Evolutionary conservation across 441 rosid genomes (phyloP).

Genomic region (Erysimum cheiri): DNA sequence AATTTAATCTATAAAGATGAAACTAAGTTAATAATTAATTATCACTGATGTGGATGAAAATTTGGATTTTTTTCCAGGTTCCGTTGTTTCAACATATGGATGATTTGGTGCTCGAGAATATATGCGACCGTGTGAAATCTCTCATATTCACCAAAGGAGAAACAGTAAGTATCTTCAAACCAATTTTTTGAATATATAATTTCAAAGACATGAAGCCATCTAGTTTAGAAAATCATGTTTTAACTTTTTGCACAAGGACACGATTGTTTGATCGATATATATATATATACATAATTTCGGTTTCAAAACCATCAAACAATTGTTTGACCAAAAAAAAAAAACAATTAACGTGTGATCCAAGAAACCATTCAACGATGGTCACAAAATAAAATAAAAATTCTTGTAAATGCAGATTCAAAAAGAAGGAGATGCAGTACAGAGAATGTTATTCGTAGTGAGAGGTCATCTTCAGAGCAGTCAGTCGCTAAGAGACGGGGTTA

Average conservation of each 20-base stretch:
- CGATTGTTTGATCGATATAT: no score
- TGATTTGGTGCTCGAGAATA: constrained; percentile 87
- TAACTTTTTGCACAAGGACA: no score
- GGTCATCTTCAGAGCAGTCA: constrained; percentile 99
- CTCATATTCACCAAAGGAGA: constrained; percentile 94
- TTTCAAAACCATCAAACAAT: no score
- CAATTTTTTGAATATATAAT: background rate
- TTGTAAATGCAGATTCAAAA: constrained; percentile 63
- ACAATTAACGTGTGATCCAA: constrained; percentile 13
- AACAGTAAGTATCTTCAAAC: constrained; percentile 63
- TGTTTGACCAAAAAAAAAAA: no score
- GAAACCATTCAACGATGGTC: background rate
- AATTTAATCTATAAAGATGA: background rate
- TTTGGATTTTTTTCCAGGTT: constrained; percentile 58
- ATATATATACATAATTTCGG: no score
- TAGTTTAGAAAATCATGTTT: background rate
- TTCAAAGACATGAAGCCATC: background rate
- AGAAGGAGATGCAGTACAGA: constrained; percentile 90
- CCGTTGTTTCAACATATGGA: constrained; percentile 97
- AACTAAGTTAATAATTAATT: background rate
- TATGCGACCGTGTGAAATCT: constrained; percentile 97
- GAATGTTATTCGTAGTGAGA: constrained; percentile 90
- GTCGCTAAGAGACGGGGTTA: constrained; percentile 75
- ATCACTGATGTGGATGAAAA: background rate
- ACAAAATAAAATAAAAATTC: background rate